Evolutionary conservation across 2,329 filamentous ascomycete genomes (phyloP), one percentile per base, ranked within the genome.

Genomic region (Apiospora aurea): DNA sequence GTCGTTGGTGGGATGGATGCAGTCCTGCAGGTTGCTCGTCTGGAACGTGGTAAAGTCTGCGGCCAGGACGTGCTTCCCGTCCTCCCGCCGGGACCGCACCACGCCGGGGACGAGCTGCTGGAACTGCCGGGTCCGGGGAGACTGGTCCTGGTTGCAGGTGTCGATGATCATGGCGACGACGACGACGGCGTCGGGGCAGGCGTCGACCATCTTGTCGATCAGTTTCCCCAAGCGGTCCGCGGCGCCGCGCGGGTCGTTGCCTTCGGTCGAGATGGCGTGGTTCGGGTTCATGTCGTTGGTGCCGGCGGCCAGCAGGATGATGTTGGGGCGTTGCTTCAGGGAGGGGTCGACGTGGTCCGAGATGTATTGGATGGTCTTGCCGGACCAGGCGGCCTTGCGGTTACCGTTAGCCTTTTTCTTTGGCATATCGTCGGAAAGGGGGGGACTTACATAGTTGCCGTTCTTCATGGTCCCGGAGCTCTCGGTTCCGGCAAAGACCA

Each of bases 241-340:
- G 3, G 46, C 46, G 18, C 46, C 46, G 16, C 4, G 5, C 4
- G 46, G 46, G 46, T 47, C 46, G 46, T 47, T 47, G 16, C 46
- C 46, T 47, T 47, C 46, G 7, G 18, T 29, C 21, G 67, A 61
- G 46, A 69, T 29, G 8, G 26, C 47, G 24, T 67, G 34, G 38
- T 67, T 70, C 13, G 57, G 24, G 67, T 72, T 72, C 69, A 71
- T 72, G 24, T 73, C 72, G 51, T 70, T 72, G 13, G 74, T 74
- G 1, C 71, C 71, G 24, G 68, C 71, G 46, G 70, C 68, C 16
- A 72, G n/a, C 1, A 72, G 71, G 21, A 72, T 57, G 38, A 72
- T 61, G 34, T 72, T 72, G 18, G 71, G 71, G 4, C 67, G 38
- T 47, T 70, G 71, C 46, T 47, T 47, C 18, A 47, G 18, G 46